A percentile compares a stretch with the other conserved stretches of the same genome.
Conservation (phyloP, 495 filamentous ascomycete genomes). For the Daldinia caldariorum region DNA sequence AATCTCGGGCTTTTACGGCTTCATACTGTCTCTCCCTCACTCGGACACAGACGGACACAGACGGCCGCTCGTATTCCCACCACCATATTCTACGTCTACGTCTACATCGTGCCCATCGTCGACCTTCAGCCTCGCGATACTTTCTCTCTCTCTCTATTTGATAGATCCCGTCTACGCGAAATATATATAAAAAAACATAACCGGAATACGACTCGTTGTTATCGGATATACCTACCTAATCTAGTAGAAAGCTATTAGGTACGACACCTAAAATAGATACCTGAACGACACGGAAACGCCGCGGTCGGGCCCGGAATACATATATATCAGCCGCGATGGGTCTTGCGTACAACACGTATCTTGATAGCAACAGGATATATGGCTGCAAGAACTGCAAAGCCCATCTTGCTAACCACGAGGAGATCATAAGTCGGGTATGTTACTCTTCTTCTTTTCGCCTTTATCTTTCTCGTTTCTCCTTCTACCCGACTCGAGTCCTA, state of each 20-base stretch:
- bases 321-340: constrained; percentile 72
- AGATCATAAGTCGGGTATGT: constrained; percentile 91
- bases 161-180: not conserved
- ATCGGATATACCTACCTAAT: not conserved
- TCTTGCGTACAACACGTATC: constrained; percentile 94
- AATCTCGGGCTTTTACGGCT: not conserved
- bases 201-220: not conserved
- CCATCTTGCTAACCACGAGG: constrained; percentile 92
- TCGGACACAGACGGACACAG: constrained; percentile 4
- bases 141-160: not conserved
- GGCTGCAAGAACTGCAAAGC: constrained; percentile 97
- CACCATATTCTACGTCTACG: not conserved
- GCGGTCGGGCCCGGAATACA: constrained; percentile 3
- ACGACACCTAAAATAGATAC: not conserved
- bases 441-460: constrained; percentile 14
- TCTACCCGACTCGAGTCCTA: not conserved
- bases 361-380: constrained; percentile 88
- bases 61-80: not conserved
- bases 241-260: not conserved
- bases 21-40: not conserved
- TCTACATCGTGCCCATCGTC: not conserved
- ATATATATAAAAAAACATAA: not conserved
- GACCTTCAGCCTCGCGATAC: not conserved
- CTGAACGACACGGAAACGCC: not conserved
- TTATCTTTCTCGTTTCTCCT: constrained; percentile 7